These are phyloP conservation scores for Myxozyma neotropica DNA, from an alignment of 805 yeast species.

Conservation along the genomic window DNA sequence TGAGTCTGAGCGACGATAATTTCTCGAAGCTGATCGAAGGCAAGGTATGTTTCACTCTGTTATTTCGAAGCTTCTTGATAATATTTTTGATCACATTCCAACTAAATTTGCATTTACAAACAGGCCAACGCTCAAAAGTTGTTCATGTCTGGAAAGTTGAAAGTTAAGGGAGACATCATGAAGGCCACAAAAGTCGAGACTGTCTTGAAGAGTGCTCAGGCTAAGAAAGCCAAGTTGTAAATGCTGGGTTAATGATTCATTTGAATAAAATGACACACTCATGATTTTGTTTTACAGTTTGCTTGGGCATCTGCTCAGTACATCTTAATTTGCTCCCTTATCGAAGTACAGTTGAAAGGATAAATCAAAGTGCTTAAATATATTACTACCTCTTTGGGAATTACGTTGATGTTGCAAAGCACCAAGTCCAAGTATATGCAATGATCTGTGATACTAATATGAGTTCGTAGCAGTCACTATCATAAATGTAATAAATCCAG, in stretches of 20 bases:
- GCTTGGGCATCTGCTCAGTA: neutral
- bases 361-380: no score
- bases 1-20: slow-evolving; percentile 66
- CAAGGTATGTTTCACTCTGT: slow-evolving; percentile 44
- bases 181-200: slow-evolving; percentile 62
- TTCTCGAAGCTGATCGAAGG: slow-evolving; percentile 72
- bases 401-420: no score
- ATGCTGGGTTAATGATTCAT: neutral
- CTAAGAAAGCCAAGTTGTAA: slow-evolving; percentile 34
- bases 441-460: no score
- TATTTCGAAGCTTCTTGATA: neutral
- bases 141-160: slow-evolving; percentile 80
- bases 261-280: neutral
- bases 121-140: slow-evolving; percentile 76
- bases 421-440: no score
- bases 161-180: slow-evolving; percentile 88
- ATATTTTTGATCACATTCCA: neutral
- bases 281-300: neutral
- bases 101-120: neutral
- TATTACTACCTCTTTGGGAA: no score
- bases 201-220: slow-evolving; percentile 34
- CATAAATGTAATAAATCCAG: no score
- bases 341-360: no score
- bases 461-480: no score
- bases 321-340: no score